phyloP scores from a whole-genome alignment of 805 yeast species.

The Candida tibetensis region DNA sequence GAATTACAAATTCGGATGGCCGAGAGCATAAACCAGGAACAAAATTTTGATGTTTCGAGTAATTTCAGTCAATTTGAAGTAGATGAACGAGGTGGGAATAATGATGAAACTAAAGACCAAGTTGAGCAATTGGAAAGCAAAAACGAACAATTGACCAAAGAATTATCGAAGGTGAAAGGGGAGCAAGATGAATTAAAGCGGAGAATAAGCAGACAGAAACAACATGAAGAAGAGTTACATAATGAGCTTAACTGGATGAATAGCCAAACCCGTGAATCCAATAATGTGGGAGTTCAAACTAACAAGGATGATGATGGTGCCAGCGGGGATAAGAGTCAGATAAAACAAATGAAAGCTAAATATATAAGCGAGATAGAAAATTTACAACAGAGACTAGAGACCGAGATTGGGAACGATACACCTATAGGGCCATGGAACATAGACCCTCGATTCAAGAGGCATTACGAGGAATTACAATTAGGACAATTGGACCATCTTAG shows the following conservation, averaged over 20 bases:
- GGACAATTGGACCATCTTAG: slow-evolving; percentile 28
- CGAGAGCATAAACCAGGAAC: not conserved
- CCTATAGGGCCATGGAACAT: not conserved
- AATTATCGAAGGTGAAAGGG: slow-evolving; percentile 8
- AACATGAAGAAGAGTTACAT: slow-evolving; percentile 2
- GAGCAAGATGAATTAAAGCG: slow-evolving; percentile 10
- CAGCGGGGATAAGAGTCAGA: not conserved
- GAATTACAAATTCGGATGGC: slow-evolving; percentile 2
- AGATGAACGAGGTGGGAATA: not conserved
- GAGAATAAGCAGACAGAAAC: slow-evolving; percentile 7
- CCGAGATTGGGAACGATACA: slow-evolving; percentile 14
- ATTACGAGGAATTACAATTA: slow-evolving; percentile 26
- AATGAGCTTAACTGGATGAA: slow-evolving; percentile 4
- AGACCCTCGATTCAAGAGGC: slow-evolving; percentile 20
- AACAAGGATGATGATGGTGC: not conserved
- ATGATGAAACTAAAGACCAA: not conserved
- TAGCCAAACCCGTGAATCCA: not conserved
- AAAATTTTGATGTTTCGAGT: slow-evolving; percentile 1
- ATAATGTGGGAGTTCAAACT: slow-evolving; percentile 1
- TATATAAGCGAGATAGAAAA: not conserved
- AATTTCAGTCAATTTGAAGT: not conserved
- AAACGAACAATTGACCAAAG: slow-evolving; percentile 10
- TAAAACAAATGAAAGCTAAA: too few species aligned
- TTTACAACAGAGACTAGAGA: not conserved
- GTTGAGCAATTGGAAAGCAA: slow-evolving; percentile 6